These are phyloP conservation scores for Candida manassasensis DNA, from an alignment of 805 yeast genomes.

Conservation along the genomic window DNA sequence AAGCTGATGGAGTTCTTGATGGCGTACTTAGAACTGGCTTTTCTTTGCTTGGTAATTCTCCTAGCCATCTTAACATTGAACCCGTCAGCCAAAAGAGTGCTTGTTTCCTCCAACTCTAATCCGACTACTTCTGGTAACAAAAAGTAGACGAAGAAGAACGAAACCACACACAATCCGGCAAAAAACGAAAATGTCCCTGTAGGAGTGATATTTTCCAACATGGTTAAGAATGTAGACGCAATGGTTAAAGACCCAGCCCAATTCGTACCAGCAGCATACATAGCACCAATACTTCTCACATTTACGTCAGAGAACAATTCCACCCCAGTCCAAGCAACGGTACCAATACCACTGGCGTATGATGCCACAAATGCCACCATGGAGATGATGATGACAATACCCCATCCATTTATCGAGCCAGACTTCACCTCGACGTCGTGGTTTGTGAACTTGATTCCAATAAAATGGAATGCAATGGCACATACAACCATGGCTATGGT, in stretches of 20 bases:
- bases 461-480: conserved; percentile 87
- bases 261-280: conserved; percentile 86
- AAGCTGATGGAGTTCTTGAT: conserved; percentile 2
- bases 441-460: conserved; percentile 54
- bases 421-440: conserved; percentile 32
- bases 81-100: conserved; percentile 73
- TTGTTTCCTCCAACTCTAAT: conserved; percentile 87
- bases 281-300: conserved; percentile 89
- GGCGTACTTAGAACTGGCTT: conserved; percentile 19
- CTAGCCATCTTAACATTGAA: conserved; percentile 66
- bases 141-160: conserved; percentile 72
- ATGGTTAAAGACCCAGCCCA: conserved; percentile 94
- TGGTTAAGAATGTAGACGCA: conserved; percentile 88
- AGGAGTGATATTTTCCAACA: conserved; percentile 90
- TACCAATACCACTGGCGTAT: conserved; percentile 93
- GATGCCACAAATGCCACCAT: conserved; percentile 86
- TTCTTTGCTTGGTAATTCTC: conserved; percentile 33
- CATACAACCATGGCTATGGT: conserved; percentile 67
- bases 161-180: conserved; percentile 71
- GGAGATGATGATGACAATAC: conserved; percentile 75
- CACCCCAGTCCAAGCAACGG: conserved; percentile 97
- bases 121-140: conserved; percentile 92
- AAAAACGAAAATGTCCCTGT: conserved; percentile 91
- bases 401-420: conserved; percentile 72
- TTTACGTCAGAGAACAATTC: conserved; percentile 86